A percentile compares a stretch with the other conserved stretches of the same genome.
Conservation (phyloP, 2,329 filamentous ascomycete genomes). For the Diaporthe sp. region DNA sequence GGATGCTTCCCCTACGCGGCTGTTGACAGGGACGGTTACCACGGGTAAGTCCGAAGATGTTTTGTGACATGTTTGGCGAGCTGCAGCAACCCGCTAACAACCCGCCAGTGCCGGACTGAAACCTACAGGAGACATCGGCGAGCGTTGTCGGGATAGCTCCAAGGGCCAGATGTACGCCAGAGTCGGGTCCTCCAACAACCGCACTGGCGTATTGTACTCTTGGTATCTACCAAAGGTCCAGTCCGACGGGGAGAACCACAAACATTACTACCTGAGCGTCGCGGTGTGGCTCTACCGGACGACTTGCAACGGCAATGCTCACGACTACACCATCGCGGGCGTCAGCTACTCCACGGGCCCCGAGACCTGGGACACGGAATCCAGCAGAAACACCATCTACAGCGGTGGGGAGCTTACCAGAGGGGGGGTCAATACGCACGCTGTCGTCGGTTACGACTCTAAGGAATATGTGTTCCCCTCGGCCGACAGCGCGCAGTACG, state of each 20-base stretch:
- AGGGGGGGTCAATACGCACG: neutral
- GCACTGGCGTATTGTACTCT: neutral
- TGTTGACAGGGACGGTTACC: neutral
- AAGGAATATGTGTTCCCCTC: slow-evolving; percentile 7
- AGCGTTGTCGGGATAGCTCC: slow-evolving; percentile 4
- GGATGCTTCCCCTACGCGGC: neutral
- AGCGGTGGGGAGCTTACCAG: neutral
- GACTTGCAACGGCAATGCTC: slow-evolving; percentile 2
- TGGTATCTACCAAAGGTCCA: slow-evolving; percentile 9
- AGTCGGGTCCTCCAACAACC: neutral
- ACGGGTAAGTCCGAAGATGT: neutral
- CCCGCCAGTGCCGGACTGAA: neutral
- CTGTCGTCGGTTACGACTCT: slow-evolving; percentile 4
- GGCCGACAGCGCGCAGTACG: slow-evolving; percentile 2
- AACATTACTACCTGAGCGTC: slow-evolving; percentile 3
- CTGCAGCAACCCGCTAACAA: neutral
- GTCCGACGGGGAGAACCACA: slow-evolving; percentile 6
- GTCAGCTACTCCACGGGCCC: slow-evolving; percentile 5
- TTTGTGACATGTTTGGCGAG: neutral
- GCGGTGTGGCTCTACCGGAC: neutral
- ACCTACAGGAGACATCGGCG: slow-evolving; percentile 5
- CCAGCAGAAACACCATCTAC: slow-evolving; percentile 4
- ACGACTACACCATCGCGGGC: slow-evolving; percentile 5
- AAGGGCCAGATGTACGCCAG: slow-evolving; percentile 2
- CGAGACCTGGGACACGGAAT: slow-evolving; percentile 8